Evolutionary conservation across 1,284 basidiomycete species (phyloP).

Genomic region (Sporisorium graminicola): DNA sequence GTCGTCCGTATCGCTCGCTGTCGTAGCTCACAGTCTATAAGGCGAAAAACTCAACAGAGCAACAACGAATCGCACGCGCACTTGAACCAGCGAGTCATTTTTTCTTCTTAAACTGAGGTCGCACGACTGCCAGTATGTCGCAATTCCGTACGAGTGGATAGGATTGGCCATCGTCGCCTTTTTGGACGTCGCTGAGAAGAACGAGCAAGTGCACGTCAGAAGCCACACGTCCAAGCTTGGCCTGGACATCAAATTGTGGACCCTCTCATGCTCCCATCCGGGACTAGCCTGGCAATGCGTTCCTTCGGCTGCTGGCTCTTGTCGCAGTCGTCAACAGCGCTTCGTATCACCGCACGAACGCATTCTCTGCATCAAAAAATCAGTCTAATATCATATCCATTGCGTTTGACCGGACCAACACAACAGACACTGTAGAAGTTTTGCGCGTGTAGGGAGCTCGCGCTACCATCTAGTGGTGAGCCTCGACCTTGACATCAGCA

Average conservation of each 20-base stretch:
- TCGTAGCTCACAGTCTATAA: not conserved
- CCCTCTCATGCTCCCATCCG: not conserved
- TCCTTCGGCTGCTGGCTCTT: too few relatives aligned
- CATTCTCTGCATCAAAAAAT: not conserved
- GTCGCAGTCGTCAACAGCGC: too few relatives aligned
- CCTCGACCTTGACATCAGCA: constrained; percentile 65
- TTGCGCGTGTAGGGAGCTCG: constrained; percentile 5
- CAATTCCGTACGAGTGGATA: not conserved
- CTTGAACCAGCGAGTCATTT: constrained; percentile 33
- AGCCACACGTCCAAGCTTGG: not conserved
- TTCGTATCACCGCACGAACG: not conserved
- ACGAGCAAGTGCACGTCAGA: not conserved
- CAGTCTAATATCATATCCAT: constrained; percentile 22
- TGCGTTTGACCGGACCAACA: constrained; percentile 18
- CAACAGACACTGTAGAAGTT: not conserved
- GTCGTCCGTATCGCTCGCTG: constrained; percentile 8
- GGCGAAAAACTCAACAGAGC: constrained; percentile 3
- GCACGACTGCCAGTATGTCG: constrained; percentile 7
- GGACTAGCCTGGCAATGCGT: too few relatives aligned
- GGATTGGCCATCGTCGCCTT: constrained; percentile 10
- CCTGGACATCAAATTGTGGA: not conserved
- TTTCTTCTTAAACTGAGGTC: constrained; percentile 12
- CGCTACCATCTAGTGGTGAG: constrained; percentile 61
- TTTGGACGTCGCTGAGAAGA: not conserved
- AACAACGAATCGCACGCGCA: not conserved